phyloP scores from a whole-genome alignment of 805 yeast genomes.

The Pichia gijzeniarum region DNA sequence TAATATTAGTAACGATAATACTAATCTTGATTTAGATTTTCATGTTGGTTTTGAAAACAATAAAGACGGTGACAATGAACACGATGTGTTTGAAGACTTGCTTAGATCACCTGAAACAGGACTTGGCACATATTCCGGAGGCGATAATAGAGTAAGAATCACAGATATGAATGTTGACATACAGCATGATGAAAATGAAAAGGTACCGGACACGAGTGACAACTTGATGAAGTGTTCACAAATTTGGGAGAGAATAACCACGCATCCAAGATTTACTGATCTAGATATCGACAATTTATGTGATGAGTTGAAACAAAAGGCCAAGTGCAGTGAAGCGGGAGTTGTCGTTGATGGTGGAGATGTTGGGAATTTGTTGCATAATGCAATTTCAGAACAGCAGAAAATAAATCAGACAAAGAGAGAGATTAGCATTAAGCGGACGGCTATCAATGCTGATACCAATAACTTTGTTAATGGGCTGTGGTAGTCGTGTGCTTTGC shows the following conservation, averaged over 20 bases:
- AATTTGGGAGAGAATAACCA: slow-evolving; percentile 91
- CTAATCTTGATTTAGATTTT: slow-evolving; percentile 2
- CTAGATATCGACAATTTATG: slow-evolving; percentile 94
- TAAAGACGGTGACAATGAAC: no score
- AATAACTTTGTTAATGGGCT: slow-evolving; percentile 12
- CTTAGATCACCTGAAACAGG: slow-evolving; percentile 9
- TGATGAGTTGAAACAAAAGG: slow-evolving; percentile 80
- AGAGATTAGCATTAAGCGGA: slow-evolving; percentile 1
- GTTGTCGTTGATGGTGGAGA: slow-evolving; percentile 80
- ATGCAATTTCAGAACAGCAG: slow-evolving; percentile 8
- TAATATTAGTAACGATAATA: slow-evolving; percentile 2
- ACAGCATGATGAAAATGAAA: slow-evolving; percentile 17
- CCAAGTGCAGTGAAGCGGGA: slow-evolving; percentile 90
- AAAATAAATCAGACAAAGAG: neutral
- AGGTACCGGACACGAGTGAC: slow-evolving; percentile 63
- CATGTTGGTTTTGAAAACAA: slow-evolving; percentile 11
- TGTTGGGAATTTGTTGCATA: slow-evolving; percentile 50
- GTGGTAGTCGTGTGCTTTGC: neutral
- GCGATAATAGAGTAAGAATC: neutral
- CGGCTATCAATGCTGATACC: slow-evolving; percentile 1
- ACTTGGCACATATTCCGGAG: slow-evolving; percentile 13
- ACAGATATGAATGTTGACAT: neutral
- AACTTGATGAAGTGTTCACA: slow-evolving; percentile 73
- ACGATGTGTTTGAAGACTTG: slow-evolving; percentile 12
- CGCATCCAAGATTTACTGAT: slow-evolving; percentile 91